Conservation (phyloP, 2,329 filamentous ascomycete genomes). For the Pseudocercospora crystallina region DNA sequence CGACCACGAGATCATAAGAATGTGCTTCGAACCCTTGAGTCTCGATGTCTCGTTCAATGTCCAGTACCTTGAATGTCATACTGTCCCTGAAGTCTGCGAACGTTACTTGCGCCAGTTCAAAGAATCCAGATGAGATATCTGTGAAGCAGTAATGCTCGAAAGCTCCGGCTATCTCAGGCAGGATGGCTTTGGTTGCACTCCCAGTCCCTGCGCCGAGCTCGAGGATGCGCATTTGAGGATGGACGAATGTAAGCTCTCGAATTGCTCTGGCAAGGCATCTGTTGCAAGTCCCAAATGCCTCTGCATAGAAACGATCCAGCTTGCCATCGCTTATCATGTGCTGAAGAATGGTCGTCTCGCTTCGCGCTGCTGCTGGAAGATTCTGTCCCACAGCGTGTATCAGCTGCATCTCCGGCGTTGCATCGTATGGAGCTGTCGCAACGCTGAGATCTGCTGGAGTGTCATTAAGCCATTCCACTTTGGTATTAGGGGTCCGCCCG, state of each 20-base stretch:
- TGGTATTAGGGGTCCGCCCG: conserved; percentile 5
- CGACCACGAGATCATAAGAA: conserved; percentile 32
- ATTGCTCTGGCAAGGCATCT: no score
- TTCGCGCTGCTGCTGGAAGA: conserved; percentile 3
- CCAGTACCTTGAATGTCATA: conserved; percentile 33
- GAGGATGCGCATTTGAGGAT: conserved; percentile 45
- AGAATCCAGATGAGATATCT: conserved; percentile 45
- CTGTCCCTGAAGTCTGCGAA: conserved; percentile 29
- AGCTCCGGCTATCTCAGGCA: conserved; percentile 31
- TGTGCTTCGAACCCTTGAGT: conserved; percentile 39
- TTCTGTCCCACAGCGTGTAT: conserved; percentile 10
- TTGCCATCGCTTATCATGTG: conserved; percentile 10
- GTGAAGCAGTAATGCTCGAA: conserved; percentile 48
- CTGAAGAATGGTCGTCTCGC: conserved; percentile 12
- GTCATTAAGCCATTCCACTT: conserved; percentile 10
- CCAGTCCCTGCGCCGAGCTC: conserved; percentile 51
- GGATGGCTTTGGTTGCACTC: conserved; percentile 39
- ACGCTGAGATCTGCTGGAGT: no score
- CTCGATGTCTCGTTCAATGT: conserved; percentile 33
- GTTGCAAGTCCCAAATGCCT: no score
- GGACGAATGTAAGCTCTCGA: conserved; percentile 36
- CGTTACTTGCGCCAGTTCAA: conserved; percentile 36
- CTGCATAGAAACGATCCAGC: conserved; percentile 10
- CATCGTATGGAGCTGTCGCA: no score
- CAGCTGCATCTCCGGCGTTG: conserved; percentile 6